Base-by-base conservation (phyloP, 2,329 filamentous ascomycete genomes). In the Colletotrichum lupini region DNA sequence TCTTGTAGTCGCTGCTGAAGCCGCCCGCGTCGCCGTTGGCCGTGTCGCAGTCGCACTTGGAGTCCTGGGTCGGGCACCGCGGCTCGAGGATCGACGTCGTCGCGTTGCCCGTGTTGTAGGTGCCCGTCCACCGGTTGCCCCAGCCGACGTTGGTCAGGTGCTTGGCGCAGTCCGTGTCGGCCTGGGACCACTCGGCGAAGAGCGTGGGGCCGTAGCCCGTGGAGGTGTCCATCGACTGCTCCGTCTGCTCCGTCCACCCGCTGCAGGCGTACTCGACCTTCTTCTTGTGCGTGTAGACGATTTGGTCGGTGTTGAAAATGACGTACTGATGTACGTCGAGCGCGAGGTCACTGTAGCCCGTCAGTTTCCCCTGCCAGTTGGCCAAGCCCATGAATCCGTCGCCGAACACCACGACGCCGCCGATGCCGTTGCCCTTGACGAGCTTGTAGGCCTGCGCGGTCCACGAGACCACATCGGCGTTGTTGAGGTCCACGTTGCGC, bases 291-390 rank as follows among this genome's bases (percentile, higher is more conserved):
- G 92, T 92, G 79, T 93, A 92, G 60, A 91, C 89, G 79, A 99
- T 93, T 82, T 97, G 94, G 76, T 93, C 92, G 52, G 91, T 90
- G 87, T 99, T 98, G 89, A 99, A 99, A 82, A 98, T 98, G 79
- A 97, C 94, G 82, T 99, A 99, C 83, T 98, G 96, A 84, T 99
- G 97, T 49, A 97, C 97, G 83, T 99, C 97, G n/a, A 99, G 90
- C 22, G 97, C 90, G 76, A 98, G 87, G 75, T 92, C 89, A 59
- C 92, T 87, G 79, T 93, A 89, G 26, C 88, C 87, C 76, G 93
- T 90, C 77, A 98, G 89, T 81, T 93, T 88, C 53, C 94, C 94
- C 81, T 98, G 92, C 97, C 97, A 99, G 79, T 97, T 96, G 76
- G 89, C 88, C 5, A 98, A 89, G 12, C 96, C 96, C 84, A 97